phyloP scores from a whole-genome alignment of 1,139 yeast species.

The Lodderomyces metapsilosis region DNA sequence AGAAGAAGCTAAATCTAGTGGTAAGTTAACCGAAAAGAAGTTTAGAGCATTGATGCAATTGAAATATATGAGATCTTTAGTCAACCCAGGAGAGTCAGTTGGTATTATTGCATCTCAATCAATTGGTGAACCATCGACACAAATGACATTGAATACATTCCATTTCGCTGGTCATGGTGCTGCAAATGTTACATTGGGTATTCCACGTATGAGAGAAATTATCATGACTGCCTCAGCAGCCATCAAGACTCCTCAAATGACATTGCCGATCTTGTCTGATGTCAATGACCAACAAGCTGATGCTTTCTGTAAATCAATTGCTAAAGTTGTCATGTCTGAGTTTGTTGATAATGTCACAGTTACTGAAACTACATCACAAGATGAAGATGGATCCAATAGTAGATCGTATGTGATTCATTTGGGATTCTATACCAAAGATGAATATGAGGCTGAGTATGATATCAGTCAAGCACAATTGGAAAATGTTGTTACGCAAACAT shows the following conservation, averaged over 20 bases:
- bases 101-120: slow-evolving; percentile 99
- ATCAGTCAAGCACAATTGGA: slow-evolving; percentile 79
- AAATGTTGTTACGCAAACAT: slow-evolving; percentile 58
- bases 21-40: slow-evolving; percentile 73
- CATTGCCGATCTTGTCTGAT: slow-evolving; percentile 76
- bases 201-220: slow-evolving; percentile 99
- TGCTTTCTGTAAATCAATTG: slow-evolving; percentile 87
- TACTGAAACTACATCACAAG: slow-evolving; percentile 77
- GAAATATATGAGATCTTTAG: slow-evolving; percentile 94
- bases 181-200: slow-evolving; percentile 98
- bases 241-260: slow-evolving; percentile 98
- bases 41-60: slow-evolving; percentile 97
- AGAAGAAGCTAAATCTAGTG: slow-evolving; percentile 39
- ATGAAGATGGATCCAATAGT: slow-evolving; percentile 49
- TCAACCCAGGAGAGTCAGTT: slow-evolving; percentile 96
- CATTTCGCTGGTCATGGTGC: slow-evolving; percentile 99
- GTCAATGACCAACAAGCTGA: slow-evolving; percentile 87
- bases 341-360: slow-evolving; percentile 83
- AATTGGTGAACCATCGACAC: slow-evolving; percentile 99
- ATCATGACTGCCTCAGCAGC: slow-evolving; percentile 97
- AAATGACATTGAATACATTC: slow-evolving; percentile 99
- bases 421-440: slow-evolving; percentile 71
- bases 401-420: slow-evolving; percentile 76
- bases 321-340: slow-evolving; percentile 83
- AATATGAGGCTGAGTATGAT: slow-evolving; percentile 87